Conservation (phyloP, 495 filamentous ascomycete species). For the Podospora anserina region DNA sequence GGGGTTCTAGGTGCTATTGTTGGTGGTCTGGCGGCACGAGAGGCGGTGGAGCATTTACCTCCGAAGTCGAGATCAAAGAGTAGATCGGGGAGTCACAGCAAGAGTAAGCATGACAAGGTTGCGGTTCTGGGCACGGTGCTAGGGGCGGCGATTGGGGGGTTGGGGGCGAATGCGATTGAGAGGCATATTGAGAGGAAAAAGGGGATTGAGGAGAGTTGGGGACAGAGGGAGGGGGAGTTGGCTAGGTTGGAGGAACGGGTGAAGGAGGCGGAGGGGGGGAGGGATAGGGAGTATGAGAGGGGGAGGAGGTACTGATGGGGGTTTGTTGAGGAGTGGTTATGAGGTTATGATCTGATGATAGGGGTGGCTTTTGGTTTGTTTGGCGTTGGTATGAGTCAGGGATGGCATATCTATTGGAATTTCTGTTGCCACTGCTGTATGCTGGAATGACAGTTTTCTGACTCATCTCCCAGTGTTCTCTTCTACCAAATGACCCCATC, state of each 20-base stretch:
- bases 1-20: slow-evolving; percentile 46
- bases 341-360: background rate
- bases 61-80: background rate
- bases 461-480: too few relatives aligned
- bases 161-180: slow-evolving; percentile 48
- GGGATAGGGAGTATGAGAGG: slow-evolving; percentile 4
- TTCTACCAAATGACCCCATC: too few relatives aligned
- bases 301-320: background rate
- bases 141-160: slow-evolving; percentile 45
- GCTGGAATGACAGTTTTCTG: too few relatives aligned
- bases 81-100: background rate
- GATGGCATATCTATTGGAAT: too few relatives aligned
- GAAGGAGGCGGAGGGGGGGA: slow-evolving; percentile 10
- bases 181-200: slow-evolving; percentile 34
- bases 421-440: too few relatives aligned
- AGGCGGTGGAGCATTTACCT: slow-evolving; percentile 30
- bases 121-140: slow-evolving; percentile 40
- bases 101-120: slow-evolving; percentile 1
- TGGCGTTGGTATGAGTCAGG: background rate
- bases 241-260: slow-evolving; percentile 1
- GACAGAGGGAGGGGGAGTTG: slow-evolving; percentile 3
- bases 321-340: background rate
- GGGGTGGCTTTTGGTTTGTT: background rate
- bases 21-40: slow-evolving; percentile 41
- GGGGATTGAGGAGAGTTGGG: slow-evolving; percentile 5